Base-by-base conservation (phyloP, 495 filamentous ascomycete species). In the Diplogelasinospora grovesii region DNA sequence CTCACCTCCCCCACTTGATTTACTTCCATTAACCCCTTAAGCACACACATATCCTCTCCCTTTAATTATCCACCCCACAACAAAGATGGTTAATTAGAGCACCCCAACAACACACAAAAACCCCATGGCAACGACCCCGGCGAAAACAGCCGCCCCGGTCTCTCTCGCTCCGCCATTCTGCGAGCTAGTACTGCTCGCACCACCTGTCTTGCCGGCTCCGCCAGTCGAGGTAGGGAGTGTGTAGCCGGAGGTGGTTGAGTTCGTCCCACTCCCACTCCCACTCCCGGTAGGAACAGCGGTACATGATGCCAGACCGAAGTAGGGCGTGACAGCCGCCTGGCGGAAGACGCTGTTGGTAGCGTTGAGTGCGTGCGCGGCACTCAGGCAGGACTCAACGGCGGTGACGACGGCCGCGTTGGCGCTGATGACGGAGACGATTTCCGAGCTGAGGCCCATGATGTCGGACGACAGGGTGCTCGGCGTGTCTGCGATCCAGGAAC, bases 51-150 rank as follows among this genome's bases (percentile, higher is more conserved):
- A n/a, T n/a, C n/a, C n/a, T n/a, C n/a, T n/a, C n/a, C n/a, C n/a
- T n/a, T n/a, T n/a, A n/a, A n/a, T n/a, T n/a, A n/a, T n/a, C n/a
- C n/a, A n/a, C n/a, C n/a, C n/a, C n/a, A n/a, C n/a, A 15, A 8
- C 29, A 32, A 5, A 8, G 5, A n/a, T 36, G 18, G 4, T 22
- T 21, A 10, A 22, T 40, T 22, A 40, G 11, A 40, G 13, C 14
- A 8, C 37, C 18, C 37, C 37, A 19, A 22, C 37, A 29, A 30
- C 37, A 10, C 37, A 24, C 3, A 40, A 40, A 14, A 40, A 40
- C 16, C n/a, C 37, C 5, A 18, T 26, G 8, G 18, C 37, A 13
- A n/a, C 24, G 3, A 30, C 35, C 19, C 2, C 37, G 2, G 18
- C 37, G 15, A 28, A 18, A 28, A 28, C 26, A 24, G 16, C 25